Conservation (phyloP, 1,284 basidiomycete species). For the Pseudozyma tsukubaensis region DNA sequence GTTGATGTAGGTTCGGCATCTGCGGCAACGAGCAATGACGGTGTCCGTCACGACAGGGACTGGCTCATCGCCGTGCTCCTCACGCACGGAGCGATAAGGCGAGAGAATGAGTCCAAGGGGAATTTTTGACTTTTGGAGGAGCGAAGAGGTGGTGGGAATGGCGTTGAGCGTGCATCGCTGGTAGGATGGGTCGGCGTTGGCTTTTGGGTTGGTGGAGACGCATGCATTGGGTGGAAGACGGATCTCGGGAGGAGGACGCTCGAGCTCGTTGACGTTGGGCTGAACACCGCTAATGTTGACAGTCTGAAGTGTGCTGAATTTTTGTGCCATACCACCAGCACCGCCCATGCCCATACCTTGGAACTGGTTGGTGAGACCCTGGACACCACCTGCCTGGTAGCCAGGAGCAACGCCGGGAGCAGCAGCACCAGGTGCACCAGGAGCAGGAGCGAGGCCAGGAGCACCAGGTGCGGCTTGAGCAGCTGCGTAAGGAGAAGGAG, state of each 20-base stretch:
- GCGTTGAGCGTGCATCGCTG: slow-evolving; percentile 92
- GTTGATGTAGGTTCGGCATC: slow-evolving; percentile 98
- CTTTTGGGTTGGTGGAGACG: slow-evolving; percentile 81
- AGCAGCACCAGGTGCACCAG: slow-evolving; percentile 18
- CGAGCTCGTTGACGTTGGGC: slow-evolving; percentile 84
- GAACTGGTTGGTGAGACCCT: slow-evolving; percentile 84
- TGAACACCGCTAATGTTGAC: slow-evolving; percentile 62
- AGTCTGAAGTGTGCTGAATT: slow-evolving; percentile 54
- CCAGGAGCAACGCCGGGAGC: slow-evolving; percentile 17
- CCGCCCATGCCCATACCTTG: slow-evolving; percentile 81
- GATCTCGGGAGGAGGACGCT: slow-evolving; percentile 85
- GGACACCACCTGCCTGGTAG: slow-evolving; percentile 69
- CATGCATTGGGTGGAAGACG: slow-evolving; percentile 84
- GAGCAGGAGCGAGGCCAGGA: slow-evolving; percentile 33
- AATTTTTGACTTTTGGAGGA: slow-evolving; percentile 91
- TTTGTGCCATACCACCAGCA: slow-evolving; percentile 65
- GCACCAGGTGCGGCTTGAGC: slow-evolving; percentile 38
- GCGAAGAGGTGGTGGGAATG: slow-evolving; percentile 89
- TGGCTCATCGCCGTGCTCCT: slow-evolving; percentile 73
- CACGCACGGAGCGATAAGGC: slow-evolving; percentile 84
- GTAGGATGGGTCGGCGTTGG: slow-evolving; percentile 90
- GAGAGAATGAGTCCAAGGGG: slow-evolving; percentile 91
- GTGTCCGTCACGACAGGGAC: slow-evolving; percentile 92
- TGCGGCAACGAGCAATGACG: slow-evolving; percentile 94
- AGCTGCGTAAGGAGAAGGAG: slow-evolving; percentile 31